A percentile compares a stretch with the other conserved stretches of the same genome.
Evolutionary conservation across 257 asterid species (phyloP).

Genomic region (Orobanche coerulescens): DNA sequence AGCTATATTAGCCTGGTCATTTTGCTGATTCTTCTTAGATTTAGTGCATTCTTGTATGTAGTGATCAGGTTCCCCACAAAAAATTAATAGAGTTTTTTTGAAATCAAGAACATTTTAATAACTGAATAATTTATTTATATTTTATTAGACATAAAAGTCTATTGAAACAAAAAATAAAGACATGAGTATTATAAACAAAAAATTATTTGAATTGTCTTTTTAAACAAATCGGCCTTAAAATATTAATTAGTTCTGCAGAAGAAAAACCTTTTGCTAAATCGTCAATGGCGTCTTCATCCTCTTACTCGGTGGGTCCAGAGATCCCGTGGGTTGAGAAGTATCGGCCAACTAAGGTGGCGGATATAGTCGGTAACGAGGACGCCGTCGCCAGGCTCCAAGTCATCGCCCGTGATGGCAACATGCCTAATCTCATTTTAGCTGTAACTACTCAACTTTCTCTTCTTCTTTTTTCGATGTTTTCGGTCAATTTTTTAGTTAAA

Average conservation of each 20-base stretch:
- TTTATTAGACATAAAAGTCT: too few species aligned
- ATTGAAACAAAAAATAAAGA: too few species aligned
- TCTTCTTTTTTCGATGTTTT: neutral
- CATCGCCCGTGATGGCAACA: constrained; percentile 87
- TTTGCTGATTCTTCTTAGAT: too few species aligned
- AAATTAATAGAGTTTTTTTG: too few species aligned
- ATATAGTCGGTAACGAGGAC: constrained; percentile 88
- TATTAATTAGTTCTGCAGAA: neutral
- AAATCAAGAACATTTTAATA: too few species aligned
- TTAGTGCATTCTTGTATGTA: too few species aligned
- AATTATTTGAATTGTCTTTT: too few species aligned
- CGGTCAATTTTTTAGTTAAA: neutral
- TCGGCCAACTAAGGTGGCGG: constrained; percentile 72
- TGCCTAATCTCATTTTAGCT: constrained; percentile 87
- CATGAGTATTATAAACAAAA: too few species aligned
- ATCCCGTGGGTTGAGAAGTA: constrained; percentile 98
- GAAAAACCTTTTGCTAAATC: neutral
- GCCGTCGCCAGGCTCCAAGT: constrained; percentile 92
- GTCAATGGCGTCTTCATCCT: constrained; percentile 63
- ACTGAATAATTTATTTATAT: too few species aligned
- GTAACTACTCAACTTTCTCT: constrained; percentile 28
- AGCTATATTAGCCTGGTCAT: too few species aligned
- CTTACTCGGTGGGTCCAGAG: constrained; percentile 51
- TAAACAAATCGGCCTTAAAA: too few species aligned
- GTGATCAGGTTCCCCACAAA: too few species aligned